Evolutionary conservation across 2,329 filamentous ascomycete species (phyloP), one percentile per base, ranked within the genome.

Genomic region (Botrytis galanthina): DNA sequence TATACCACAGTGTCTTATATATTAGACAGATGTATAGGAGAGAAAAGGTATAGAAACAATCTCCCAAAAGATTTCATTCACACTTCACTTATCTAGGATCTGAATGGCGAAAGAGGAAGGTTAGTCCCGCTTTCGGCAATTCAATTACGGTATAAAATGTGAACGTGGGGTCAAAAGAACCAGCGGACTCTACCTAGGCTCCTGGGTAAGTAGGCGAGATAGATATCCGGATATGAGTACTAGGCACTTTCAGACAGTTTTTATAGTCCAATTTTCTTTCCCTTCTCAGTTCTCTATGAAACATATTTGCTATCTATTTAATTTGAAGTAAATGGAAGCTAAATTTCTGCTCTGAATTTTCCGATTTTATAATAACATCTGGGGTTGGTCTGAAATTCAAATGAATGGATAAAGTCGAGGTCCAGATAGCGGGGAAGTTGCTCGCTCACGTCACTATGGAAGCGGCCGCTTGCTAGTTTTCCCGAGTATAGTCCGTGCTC

Each of bases 91-190:
- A 37, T n/a, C 32, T 51, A 16, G 35, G 29, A 51, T 37, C 14
- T 67, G 22, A 67, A 39, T 67, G 63, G 32, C 14, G 29, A 67
- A n/a, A 67, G 48, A 67, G 63, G 46, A 32, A 59, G n/a, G 39
- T 32, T 29, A 59, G 42, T 59, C 48, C 37, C 66, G 66, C 54
- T 59, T 59, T 59, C 66, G 66, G 66, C 48, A 59, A 59, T 69
- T 32, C 48, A 59, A 59, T 69, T 26, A 59, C 48, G 48, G 8
- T 46, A 51, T 14, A 26, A 42, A 22, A 29, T 26, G 18, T 26
- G 20, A 37, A 61, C 62, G 75, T 74, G 71, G 76, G 73, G 69
- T 67, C 22, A 54, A 72, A 29, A 42, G 62, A 12, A 35, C 16
- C 18, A n/a, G 48, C 26, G 26, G 12, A 16, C 10, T 54, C 48